A percentile compares a stretch with the other conserved stretches of the same genome.
phyloP scores from a whole-genome alignment of 2,329 filamentous ascomycete species.

The Fusarium foetens region DNA sequence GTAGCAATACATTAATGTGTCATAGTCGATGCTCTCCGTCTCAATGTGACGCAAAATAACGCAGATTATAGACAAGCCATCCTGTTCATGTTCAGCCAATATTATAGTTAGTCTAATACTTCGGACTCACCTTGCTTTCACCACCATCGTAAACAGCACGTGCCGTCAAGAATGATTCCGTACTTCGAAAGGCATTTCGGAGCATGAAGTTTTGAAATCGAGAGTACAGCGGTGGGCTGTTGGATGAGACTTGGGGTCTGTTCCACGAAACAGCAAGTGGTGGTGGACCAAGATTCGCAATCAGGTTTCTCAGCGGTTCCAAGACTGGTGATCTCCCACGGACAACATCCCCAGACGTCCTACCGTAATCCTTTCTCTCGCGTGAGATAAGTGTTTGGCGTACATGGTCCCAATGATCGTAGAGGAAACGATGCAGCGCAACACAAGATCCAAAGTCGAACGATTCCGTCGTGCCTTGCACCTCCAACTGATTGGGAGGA shows the following conservation, averaged over 20 bases:
- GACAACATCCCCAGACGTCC: constrained; percentile 63
- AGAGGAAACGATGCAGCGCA: constrained; percentile 73
- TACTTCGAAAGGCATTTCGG: constrained; percentile 72
- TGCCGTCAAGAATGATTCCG: constrained; percentile 71
- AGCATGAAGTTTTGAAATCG: constrained; percentile 79
- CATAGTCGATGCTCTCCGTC: constrained; percentile 71
- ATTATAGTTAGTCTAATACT: background rate
- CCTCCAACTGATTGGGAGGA: constrained; percentile 59
- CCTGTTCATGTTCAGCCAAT: constrained; percentile 53
- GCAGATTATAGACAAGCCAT: constrained; percentile 75
- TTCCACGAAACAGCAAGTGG: constrained; percentile 77
- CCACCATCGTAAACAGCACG: constrained; percentile 76
- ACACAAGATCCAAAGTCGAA: constrained; percentile 79
- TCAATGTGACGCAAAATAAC: constrained; percentile 75
- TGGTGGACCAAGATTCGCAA: constrained; percentile 73
- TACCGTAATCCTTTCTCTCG: constrained; percentile 66
- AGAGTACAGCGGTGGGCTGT: constrained; percentile 71
- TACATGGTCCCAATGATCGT: constrained; percentile 77
- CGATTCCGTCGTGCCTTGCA: constrained; percentile 57
- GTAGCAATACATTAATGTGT: constrained; percentile 74
- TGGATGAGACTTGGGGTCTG: constrained; percentile 70
- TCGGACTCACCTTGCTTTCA: constrained; percentile 68
- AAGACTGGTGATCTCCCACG: constrained; percentile 66
- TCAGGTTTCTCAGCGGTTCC: constrained; percentile 69
- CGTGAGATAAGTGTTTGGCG: constrained; percentile 70